Evolutionary conservation across 495 filamentous ascomycete genomes (phyloP), one percentile per base, ranked within the genome.

Genomic region (Neurospora sp.): DNA sequence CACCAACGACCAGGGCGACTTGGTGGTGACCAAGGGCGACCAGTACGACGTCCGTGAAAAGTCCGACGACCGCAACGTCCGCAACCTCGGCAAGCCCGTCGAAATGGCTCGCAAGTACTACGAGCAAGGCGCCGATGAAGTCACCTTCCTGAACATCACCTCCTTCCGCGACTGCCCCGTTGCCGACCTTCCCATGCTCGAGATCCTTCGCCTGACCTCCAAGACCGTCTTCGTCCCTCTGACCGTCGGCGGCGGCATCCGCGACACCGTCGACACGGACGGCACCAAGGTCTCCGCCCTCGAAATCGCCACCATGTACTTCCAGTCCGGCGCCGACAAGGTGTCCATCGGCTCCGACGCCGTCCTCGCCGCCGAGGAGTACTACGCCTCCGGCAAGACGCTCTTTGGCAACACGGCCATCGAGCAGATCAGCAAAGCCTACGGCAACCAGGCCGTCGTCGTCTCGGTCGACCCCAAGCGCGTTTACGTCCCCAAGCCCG

Each of bases 31-130:
- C 6, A 99, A 99, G 82, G 96, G 96, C 9, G 96, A 99, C 79
- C 96, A 98, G 78, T 99, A 99, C 82, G 96, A 99, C 77, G 96
- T 99, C n/a, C 91, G 96, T n/a, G 96, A 98, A 78, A 97, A 97
- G 82, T 84, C 85, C 9, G 82, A 83, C n/a, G 89, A 86, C 69
- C 90, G 94, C 27, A 86, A 89, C 70, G 96, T 99, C 40, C 88
- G 96, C 71, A 99, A 98, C 78, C 83, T 99, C 0, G 96, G 96
- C 74, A 98, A 99, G 82, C 96, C 96, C 0, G 94, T 99, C 20
- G 93, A 97, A 68, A 92, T 98, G 88, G 96, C 96, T 22, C 88
- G 87, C 82, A 90, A 89, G 78, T 99, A 99, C 82, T 99, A 97
- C 83, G 92, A 96, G 77, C 93, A 97, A 81, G 96, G 96, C 65